Evolutionary conservation across 495 filamentous ascomycete species (phyloP).

Genomic region (Talaromyces stipitatus): DNA sequence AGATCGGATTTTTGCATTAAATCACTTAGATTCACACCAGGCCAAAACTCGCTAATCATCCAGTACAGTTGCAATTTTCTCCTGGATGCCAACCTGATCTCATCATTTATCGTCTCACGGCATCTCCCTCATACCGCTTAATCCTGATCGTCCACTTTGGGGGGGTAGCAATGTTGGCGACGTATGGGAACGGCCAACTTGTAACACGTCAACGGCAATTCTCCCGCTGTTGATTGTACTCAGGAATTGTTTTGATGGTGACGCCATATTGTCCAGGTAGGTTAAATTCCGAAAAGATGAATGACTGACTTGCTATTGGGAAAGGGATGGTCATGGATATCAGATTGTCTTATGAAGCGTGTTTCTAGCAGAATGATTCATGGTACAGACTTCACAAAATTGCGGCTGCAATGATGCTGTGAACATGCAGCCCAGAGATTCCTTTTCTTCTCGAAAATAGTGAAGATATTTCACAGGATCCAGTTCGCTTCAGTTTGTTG

Average conservation of each 20-base stretch:
- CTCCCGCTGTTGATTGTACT: not conserved
- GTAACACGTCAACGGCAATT: not conserved
- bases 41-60: not conserved
- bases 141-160: not conserved
- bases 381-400: too few species aligned
- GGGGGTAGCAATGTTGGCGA: not conserved
- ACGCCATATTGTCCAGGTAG: constrained; percentile 1
- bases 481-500: too few species aligned
- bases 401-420: too few species aligned
- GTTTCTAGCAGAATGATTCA: too few species aligned
- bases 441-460: too few species aligned
- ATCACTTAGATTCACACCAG: not conserved
- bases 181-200: not conserved
- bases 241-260: not conserved
- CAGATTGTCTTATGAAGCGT: too few species aligned
- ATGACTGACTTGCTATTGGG: not conserved
- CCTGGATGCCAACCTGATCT: not conserved
- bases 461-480: too few species aligned
- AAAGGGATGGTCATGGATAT: not conserved
- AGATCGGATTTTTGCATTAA: not conserved
- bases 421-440: too few species aligned
- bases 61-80: not conserved
- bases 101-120: not conserved
- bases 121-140: not conserved
- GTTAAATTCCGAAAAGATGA: not conserved